Evolutionary conservation across 805 yeast species (phyloP).

Genomic region (Spathaspora passalidarum): DNA sequence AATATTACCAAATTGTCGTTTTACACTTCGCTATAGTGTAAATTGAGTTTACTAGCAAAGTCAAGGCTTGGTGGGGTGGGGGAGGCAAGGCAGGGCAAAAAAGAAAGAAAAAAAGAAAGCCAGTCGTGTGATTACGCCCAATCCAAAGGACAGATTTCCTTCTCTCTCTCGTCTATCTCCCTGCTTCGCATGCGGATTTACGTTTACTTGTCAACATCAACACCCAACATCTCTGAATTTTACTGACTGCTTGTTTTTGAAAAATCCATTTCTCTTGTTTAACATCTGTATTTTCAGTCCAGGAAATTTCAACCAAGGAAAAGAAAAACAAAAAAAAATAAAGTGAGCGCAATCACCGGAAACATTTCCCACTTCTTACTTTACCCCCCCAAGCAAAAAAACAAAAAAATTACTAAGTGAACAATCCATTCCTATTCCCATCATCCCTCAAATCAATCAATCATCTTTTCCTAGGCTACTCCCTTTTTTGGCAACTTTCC

Average conservation of each 20-base stretch:
- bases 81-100: no score
- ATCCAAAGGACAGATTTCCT: not conserved
- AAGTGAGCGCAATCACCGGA: not conserved
- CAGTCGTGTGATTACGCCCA: not conserved
- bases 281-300: no score
- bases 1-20: no score
- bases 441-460: not conserved
- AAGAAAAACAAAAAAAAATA: not conserved
- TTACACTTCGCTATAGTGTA: no score
- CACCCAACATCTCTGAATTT: not conserved
- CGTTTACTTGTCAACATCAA: not conserved
- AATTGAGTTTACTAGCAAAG: no score
- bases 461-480: not conserved
- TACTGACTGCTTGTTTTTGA: not conserved
- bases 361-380: not conserved
- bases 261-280: no score
- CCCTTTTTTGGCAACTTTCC: not conserved
- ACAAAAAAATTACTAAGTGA: not conserved
- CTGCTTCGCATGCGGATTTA: no score
- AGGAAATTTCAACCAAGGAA: slow-evolving; percentile 1
- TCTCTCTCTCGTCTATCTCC: no score
- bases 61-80: no score
- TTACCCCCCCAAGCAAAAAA: not conserved
- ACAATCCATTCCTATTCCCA: not conserved
- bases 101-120: no score